Conservation (phyloP, 2,329 filamentous ascomycete species). For the Metarhizium sp. region DNA sequence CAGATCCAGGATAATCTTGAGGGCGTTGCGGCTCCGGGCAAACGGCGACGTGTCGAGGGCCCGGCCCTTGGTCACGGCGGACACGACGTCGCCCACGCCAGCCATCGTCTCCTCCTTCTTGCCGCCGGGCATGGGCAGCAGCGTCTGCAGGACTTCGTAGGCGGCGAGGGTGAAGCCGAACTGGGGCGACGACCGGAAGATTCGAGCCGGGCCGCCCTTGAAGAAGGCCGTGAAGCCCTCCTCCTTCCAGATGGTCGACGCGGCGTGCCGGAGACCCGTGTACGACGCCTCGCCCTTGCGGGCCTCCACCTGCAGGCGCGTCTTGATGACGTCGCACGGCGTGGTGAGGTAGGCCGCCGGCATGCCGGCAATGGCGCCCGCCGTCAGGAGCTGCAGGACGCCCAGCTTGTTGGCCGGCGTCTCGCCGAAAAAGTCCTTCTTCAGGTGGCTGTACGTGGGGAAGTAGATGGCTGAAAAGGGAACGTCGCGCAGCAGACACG, state of each 20-base stretch:
- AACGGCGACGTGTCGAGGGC: conserved; percentile 37
- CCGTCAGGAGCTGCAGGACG: conserved; percentile 81
- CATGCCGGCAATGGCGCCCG: conserved; percentile 91
- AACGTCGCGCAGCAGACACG: conserved; percentile 89
- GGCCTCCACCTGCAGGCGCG: conserved; percentile 91
- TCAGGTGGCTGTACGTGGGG: conserved; percentile 90
- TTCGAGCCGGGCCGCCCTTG: conserved; percentile 94
- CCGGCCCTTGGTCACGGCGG: conserved; percentile 24
- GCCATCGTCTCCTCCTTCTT: conserved; percentile 41
- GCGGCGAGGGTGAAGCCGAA: conserved; percentile 96
- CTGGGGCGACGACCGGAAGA: conserved; percentile 89
- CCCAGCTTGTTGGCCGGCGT: conserved; percentile 78
- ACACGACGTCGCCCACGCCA: conserved; percentile 54
- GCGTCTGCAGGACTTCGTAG: conserved; percentile 81
- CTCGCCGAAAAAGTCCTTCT: conserved; percentile 88
- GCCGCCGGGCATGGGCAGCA: conserved; percentile 63
- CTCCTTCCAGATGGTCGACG: conserved; percentile 73
- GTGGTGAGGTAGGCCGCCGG: conserved; percentile 91
- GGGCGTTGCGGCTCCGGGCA: conserved; percentile 68
- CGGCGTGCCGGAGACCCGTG: conserved; percentile 78
- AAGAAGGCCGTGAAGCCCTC: conserved; percentile 97
- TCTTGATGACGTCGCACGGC: conserved; percentile 98
- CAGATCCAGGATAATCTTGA: conserved; percentile 91
- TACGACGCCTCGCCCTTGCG: conserved; percentile 90
- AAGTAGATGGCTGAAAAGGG: conserved; percentile 99